Evolutionary conservation across 352 stramenopile species (phyloP).

Genomic region (Phytophthora brassicae): DNA sequence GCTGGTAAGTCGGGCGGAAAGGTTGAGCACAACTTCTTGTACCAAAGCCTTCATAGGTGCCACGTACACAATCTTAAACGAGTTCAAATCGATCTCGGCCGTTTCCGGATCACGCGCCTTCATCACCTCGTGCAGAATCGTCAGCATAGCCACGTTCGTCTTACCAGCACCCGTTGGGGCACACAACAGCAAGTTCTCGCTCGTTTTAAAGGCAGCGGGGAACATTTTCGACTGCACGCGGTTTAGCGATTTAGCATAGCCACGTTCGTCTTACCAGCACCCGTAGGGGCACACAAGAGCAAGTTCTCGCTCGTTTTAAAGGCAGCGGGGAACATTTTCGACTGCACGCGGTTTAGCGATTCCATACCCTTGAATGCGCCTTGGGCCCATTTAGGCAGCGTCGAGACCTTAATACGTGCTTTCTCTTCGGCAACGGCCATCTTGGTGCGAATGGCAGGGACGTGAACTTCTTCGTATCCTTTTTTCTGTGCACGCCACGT

Average conservation of each 20-base stretch:
- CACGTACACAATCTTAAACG: constrained; percentile 99
- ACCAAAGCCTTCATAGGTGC: constrained; percentile 99
- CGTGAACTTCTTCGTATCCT: constrained; percentile 98
- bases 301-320: constrained; percentile 97
- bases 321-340: constrained; percentile 93
- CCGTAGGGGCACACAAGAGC: constrained; percentile 98
- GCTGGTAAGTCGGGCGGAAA: constrained; percentile 91
- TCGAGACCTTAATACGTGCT: constrained; percentile 86
- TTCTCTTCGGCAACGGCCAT: constrained; percentile 73
- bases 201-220: constrained; percentile 88
- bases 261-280: constrained; percentile 99
- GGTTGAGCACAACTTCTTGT: constrained; percentile 99
- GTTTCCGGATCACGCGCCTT: constrained; percentile 85
- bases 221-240: constrained; percentile 99
- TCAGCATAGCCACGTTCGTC: constrained; percentile 98
- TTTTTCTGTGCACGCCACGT: constrained; percentile 98
- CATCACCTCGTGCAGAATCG: constrained; percentile 98
- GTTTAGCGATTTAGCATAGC: constrained; percentile 98
- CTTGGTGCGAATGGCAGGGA: constrained; percentile 94
- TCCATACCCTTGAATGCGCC: constrained; percentile 97
- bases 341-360: constrained; percentile 99
- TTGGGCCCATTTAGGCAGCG: constrained; percentile 96
- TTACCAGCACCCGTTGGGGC: constrained; percentile 99
- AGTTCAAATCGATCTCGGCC: constrained; percentile 92
- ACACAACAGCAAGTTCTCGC: constrained; percentile 98